phyloP scores from a whole-genome alignment of 805 yeast genomes.

The Kazachstania africana region DNA sequence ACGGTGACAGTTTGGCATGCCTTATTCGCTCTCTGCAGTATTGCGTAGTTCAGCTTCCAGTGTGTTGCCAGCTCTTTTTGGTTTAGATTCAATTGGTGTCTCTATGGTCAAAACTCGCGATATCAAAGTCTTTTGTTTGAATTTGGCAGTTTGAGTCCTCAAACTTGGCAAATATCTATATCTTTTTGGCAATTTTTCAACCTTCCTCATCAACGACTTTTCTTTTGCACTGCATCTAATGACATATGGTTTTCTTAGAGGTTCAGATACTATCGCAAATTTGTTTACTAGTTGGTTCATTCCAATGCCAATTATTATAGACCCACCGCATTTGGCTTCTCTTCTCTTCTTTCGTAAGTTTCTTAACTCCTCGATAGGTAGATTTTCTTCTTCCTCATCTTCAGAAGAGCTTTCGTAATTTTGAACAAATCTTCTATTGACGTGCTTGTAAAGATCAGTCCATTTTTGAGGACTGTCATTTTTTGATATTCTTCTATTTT shows the following conservation, averaged over 20 bases:
- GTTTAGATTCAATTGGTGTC: neutral
- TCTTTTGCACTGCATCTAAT: slow-evolving; percentile 14
- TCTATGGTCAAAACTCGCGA: neutral
- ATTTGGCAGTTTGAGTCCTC: slow-evolving; percentile 12
- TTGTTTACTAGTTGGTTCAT: neutral
- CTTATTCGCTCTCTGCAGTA: no score
- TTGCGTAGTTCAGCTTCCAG: neutral
- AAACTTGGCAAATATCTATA: slow-evolving; percentile 8
- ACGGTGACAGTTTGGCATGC: no score
- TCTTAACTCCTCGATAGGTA: slow-evolving; percentile 9
- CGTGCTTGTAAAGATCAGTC: slow-evolving; percentile 10
- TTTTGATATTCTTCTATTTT: slow-evolving; percentile 7
- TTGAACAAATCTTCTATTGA: slow-evolving; percentile 12
- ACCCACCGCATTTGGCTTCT: slow-evolving; percentile 12
- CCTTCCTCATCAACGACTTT: slow-evolving; percentile 10
- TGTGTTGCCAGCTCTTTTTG: neutral
- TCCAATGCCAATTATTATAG: slow-evolving; percentile 14
- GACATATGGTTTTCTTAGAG: slow-evolving; percentile 19
- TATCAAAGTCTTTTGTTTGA: no score
- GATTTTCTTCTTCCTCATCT: slow-evolving; percentile 18
- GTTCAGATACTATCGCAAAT: slow-evolving; percentile 23
- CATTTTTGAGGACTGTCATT: slow-evolving; percentile 11
- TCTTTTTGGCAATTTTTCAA: slow-evolving; percentile 1
- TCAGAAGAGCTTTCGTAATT: slow-evolving; percentile 23
- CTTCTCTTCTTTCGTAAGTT: slow-evolving; percentile 8